phyloP scores from a whole-genome alignment of 2,329 filamentous ascomycete species.

The Aspergillaceae sp. region DNA sequence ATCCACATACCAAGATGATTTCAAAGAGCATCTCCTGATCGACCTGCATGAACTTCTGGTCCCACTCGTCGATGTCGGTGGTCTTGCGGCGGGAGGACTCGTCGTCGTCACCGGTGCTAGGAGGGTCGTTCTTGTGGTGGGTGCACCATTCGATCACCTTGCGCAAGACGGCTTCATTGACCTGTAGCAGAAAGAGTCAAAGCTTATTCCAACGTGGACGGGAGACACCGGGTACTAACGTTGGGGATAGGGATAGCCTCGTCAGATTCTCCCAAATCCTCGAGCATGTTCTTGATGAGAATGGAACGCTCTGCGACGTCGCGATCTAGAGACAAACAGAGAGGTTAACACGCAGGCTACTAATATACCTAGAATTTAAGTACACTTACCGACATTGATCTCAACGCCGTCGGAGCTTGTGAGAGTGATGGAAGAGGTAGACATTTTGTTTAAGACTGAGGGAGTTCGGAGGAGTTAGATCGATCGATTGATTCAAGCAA shows the following conservation, averaged over 20 bases:
- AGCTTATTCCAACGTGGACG: not conserved
- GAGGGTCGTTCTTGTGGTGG: constrained; percentile 84
- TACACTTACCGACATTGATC: constrained; percentile 43
- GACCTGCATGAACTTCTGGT: constrained; percentile 99
- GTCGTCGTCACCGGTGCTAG: constrained; percentile 72
- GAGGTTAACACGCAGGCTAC: constrained; percentile 5
- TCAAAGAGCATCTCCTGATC: constrained; percentile 99
- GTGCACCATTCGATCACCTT: constrained; percentile 99
- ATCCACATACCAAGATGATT: constrained; percentile 74
- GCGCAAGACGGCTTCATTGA: constrained; percentile 85
- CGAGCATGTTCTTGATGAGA: constrained; percentile 96
- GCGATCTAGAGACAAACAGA: constrained; percentile 53
- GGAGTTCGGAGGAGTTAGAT: not conserved
- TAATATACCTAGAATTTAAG: not conserved
- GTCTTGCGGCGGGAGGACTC: constrained; percentile 89
- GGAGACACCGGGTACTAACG: constrained; percentile 16
- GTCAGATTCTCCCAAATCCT: constrained; percentile 67
- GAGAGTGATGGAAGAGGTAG: constrained; percentile 5
- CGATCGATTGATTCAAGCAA: too few species aligned
- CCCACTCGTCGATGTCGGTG: constrained; percentile 98
- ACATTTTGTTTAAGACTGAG: not conserved
- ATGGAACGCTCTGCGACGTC: constrained; percentile 82
- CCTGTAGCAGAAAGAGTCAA: constrained; percentile 38
- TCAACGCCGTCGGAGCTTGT: constrained; percentile 23
- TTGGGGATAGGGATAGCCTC: constrained; percentile 64